Base-by-base conservation (phyloP, 2,329 filamentous ascomycete species). In the Monosporascus sp. region DNA sequence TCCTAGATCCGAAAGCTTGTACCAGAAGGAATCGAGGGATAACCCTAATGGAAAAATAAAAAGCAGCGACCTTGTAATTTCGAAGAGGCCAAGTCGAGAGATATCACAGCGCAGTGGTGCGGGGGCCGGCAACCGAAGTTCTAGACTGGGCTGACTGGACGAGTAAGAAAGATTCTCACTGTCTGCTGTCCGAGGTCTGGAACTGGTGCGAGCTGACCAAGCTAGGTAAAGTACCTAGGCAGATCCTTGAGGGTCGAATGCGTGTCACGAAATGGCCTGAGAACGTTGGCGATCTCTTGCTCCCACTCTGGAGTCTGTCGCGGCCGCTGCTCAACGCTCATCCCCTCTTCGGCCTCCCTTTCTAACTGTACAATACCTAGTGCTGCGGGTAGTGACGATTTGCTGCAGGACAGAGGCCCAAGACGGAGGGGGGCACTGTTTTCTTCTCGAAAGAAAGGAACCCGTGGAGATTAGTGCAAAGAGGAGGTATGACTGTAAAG, bases 191-290 rank as follows among this genome's bases (percentile, higher is more conserved):
- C 45, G 45, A 51, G 56, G 53, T 58, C 54, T 57, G 57, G 57
- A 60, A 58, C 58, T 52, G 48, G 52, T 45, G 50, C 48, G 54
- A 31, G 49, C 46, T 41, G 55, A 44, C 44, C 49, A 47, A 55
- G n/a, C n/a, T n/a, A n/a, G n/a, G n/a, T n/a, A n/a, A 61, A 52
- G 49, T 43, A 52, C 58, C 57, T 50, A 31, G 51, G 57, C 48
- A 59, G 54, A 51, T 40, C 46, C 49, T 55, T 53, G 54, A 50
- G 46, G 52, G 54, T 64, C 52, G 17, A 58, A 19, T 46, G 43
- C 24, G n/a, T 9, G 24, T 9, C 22, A 46, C 24, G 26, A 27
- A 31, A 16, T 26, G 43, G 43, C 43, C 16, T 27, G 43, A 27
- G 43, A 27, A n/a, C 11, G 43, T 17, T 16, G 43, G n/a, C 17